These are phyloP conservation scores for Pythium aquatile DNA, from an alignment of 352 stramenopile genomes.

Conservation along the genomic window DNA sequence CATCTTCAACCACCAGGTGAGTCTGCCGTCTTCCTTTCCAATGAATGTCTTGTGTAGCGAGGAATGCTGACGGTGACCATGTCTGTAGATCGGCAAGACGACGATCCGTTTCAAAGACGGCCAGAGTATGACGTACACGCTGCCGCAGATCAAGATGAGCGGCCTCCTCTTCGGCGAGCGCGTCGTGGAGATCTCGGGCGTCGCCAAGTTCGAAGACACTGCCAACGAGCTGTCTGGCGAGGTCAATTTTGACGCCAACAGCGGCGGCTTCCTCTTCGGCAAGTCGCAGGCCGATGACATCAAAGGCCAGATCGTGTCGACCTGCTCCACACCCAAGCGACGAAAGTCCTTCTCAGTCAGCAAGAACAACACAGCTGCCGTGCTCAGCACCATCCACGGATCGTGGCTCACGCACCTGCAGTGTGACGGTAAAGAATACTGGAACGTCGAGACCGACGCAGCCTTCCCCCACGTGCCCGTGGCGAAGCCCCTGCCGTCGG, in stretches of 20 bases:
- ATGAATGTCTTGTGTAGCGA: not conserved
- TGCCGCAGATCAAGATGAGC: conserved; percentile 82
- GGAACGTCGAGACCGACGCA: conserved; percentile 69
- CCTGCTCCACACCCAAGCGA: conserved; percentile 32
- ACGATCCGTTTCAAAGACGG: conserved; percentile 54
- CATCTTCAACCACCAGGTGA: conserved; percentile 63
- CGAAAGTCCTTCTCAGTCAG: not conserved
- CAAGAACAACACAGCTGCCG: conserved; percentile 43
- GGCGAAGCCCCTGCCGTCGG: conserved; percentile 43
- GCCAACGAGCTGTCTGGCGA: conserved; percentile 44
- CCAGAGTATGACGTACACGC: conserved; percentile 54
- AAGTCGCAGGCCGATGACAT: conserved; percentile 67
- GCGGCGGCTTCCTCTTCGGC: conserved; percentile 47
- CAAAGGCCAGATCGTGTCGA: conserved; percentile 55
- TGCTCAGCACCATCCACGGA: conserved; percentile 32
- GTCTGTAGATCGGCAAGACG: conserved; percentile 16
- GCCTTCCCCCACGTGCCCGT: conserved; percentile 55
- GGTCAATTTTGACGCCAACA: conserved; percentile 66
- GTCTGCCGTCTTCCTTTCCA: not conserved
- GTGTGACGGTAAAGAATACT: conserved; percentile 74
- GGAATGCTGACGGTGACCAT: not conserved
- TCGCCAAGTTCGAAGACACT: conserved; percentile 50
- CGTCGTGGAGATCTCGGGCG: conserved; percentile 62
- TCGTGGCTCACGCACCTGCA: conserved; percentile 74
- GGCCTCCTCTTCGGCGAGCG: conserved; percentile 69